Evolutionary conservation across 2,329 filamentous ascomycete genomes (phyloP).

Genomic region (Pseudophaeomoniella oleicola): DNA sequence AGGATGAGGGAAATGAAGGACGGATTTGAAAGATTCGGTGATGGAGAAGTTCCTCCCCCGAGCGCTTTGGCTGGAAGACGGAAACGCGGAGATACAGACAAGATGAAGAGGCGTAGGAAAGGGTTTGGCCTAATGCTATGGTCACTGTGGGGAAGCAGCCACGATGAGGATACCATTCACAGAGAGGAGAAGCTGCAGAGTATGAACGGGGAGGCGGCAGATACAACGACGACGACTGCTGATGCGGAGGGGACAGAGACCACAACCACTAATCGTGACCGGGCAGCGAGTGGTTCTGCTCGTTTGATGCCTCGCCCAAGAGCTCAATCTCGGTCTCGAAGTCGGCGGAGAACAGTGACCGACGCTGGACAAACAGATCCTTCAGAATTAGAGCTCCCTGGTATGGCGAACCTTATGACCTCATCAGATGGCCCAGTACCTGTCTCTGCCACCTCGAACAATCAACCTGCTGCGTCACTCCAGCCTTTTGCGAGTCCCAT

Average conservation of each 20-base stretch:
- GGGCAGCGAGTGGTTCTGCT: not conserved
- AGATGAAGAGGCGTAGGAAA: slow-evolving; percentile 42
- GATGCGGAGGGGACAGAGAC: slow-evolving; percentile 1
- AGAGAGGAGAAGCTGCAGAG: slow-evolving; percentile 12
- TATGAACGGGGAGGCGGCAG: slow-evolving; percentile 4
- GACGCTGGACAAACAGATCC: slow-evolving; percentile 10
- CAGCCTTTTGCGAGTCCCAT: slow-evolving; percentile 7
- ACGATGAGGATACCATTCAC: slow-evolving; percentile 60
- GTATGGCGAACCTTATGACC: not conserved
- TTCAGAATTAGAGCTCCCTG: not conserved
- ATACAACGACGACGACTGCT: slow-evolving; percentile 3
- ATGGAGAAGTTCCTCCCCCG: slow-evolving; percentile 65
- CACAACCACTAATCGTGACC: slow-evolving; percentile 4
- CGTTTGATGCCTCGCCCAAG: not conserved
- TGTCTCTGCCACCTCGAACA: slow-evolving; percentile 2
- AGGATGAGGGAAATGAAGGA: slow-evolving; percentile 57
- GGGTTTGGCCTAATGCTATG: slow-evolving; percentile 70
- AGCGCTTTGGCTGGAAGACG: slow-evolving; percentile 66
- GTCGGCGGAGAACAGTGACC: slow-evolving; percentile 6
- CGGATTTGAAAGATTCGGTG: slow-evolving; percentile 56
- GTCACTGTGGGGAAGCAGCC: slow-evolving; percentile 77
- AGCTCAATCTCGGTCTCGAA: slow-evolving; percentile 1
- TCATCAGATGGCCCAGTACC: not conserved
- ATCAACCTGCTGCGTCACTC: not conserved
- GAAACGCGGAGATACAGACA: slow-evolving; percentile 28